A percentile compares a stretch with the other conserved stretches of the same genome.
Evolutionary conservation across 345 rosid genomes (phyloP).

Genomic region (Durio zibethinus): DNA sequence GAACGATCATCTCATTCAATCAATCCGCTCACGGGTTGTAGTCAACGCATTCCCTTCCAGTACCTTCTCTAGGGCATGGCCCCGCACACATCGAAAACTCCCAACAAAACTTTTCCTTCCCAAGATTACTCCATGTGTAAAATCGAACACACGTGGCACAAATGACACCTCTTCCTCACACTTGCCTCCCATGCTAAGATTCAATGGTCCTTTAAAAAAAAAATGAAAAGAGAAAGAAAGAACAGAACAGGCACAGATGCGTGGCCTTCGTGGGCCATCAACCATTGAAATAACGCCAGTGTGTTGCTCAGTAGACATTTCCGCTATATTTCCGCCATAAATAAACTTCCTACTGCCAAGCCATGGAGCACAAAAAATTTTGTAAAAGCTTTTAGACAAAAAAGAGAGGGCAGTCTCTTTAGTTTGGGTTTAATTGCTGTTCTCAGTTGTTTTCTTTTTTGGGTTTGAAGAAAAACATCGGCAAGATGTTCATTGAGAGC

Average conservation of each 20-base stretch:
- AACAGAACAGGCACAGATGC: too few species aligned
- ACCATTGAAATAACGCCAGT: conserved; percentile 33
- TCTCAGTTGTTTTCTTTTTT: not conserved
- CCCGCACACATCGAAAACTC: not conserved
- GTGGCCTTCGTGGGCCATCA: conserved; percentile 24
- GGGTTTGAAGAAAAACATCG: not conserved
- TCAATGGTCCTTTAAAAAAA: not conserved
- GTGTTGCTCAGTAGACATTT: not conserved
- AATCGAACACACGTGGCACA: not conserved
- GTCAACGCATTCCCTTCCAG: not conserved
- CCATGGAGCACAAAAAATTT: not conserved
- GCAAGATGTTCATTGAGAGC: conserved; percentile 74
- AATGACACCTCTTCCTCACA: conserved; percentile 8
- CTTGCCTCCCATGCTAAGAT: conserved; percentile 15
- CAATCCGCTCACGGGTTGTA: not conserved
- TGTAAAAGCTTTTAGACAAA: not conserved
- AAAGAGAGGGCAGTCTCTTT: not conserved
- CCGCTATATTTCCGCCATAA: conserved; percentile 29
- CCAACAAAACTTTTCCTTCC: not conserved
- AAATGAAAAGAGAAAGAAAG: not conserved
- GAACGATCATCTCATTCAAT: not conserved
- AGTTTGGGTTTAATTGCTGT: not conserved
- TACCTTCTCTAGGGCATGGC: not conserved
- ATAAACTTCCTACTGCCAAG: not conserved
- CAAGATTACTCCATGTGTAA: conserved; percentile 18